A percentile compares a stretch with the other conserved stretches of the same genome.
Conservation (phyloP, 768 basidiomycete species). For the Termitomyces sp. region DNA sequence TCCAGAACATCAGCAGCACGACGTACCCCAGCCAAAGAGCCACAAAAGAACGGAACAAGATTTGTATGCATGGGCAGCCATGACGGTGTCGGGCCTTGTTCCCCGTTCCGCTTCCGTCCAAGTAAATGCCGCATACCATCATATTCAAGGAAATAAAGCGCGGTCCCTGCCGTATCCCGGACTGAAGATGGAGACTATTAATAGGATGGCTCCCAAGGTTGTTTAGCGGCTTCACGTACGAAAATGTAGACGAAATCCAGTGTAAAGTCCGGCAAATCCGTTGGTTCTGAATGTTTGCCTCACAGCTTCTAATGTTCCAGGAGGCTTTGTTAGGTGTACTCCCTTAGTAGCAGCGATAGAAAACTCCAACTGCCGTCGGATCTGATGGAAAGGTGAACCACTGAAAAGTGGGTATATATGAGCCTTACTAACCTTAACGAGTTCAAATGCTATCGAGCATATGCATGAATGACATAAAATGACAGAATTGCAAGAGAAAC, state of each 20-base stretch:
- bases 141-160: slow-evolving; percentile 91
- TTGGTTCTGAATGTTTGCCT: slow-evolving; percentile 66
- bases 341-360: slow-evolving; percentile 83
- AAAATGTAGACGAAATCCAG: slow-evolving; percentile 85
- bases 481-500: slow-evolving; percentile 26
- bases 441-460: slow-evolving; percentile 69
- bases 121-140: slow-evolving; percentile 86
- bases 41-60: slow-evolving; percentile 86
- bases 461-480: slow-evolving; percentile 2
- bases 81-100: slow-evolving; percentile 75
- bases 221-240: slow-evolving; percentile 36
- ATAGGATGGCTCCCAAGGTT: not conserved
- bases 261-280: slow-evolving; percentile 68
- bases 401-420: slow-evolving; percentile 3
- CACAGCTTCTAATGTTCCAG: slow-evolving; percentile 74
- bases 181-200: slow-evolving; percentile 36
- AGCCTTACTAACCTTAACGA: slow-evolving; percentile 70
- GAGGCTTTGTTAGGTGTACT: slow-evolving; percentile 64
- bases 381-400: slow-evolving; percentile 36
- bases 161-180: slow-evolving; percentile 86
- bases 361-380: slow-evolving; percentile 88
- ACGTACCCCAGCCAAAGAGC: slow-evolving; percentile 80
- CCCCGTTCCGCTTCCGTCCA: slow-evolving; percentile 71
- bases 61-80: slow-evolving; percentile 83
- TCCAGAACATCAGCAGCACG: not conserved